Conservation (phyloP, 2,329 filamentous ascomycete genomes). For the Fusarium foetens region DNA sequence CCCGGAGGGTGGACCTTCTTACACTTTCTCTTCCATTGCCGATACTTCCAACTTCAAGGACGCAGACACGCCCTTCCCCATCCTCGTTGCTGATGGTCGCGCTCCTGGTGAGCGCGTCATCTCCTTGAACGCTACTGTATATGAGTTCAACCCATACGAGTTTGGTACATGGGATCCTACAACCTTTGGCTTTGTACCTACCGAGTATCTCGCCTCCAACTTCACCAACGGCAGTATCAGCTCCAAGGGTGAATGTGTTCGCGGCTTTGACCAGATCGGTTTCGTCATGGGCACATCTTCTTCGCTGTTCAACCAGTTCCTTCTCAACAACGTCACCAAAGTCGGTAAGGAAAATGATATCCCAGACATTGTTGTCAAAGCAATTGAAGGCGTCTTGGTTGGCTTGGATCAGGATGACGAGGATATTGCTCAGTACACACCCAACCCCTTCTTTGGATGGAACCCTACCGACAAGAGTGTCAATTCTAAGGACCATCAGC, state of each 20-base stretch:
- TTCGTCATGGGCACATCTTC: constrained; percentile 86
- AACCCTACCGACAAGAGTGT: constrained; percentile 56
- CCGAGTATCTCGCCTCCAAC: constrained; percentile 68
- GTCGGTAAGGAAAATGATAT: constrained; percentile 62
- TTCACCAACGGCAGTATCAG: constrained; percentile 61
- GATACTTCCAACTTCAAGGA: constrained; percentile 55
- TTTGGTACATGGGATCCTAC: constrained; percentile 73
- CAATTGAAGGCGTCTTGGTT: constrained; percentile 61
- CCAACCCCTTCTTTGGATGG: constrained; percentile 68
- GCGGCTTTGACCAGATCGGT: constrained; percentile 81
- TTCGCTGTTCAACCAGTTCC: constrained; percentile 77
- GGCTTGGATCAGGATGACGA: constrained; percentile 67
- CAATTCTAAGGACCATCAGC: constrained; percentile 56
- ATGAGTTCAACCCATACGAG: constrained; percentile 74
- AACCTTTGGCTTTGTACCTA: constrained; percentile 68
- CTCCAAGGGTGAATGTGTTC: constrained; percentile 58
- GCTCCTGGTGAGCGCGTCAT: constrained; percentile 56
- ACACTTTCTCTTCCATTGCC: constrained; percentile 80
- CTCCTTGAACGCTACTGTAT: constrained; percentile 68
- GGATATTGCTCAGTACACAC: constrained; percentile 78
- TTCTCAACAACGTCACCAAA: constrained; percentile 61
- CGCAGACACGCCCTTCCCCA: constrained; percentile 59
- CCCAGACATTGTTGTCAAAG: constrained; percentile 53
- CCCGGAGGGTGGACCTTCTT: constrained; percentile 75
- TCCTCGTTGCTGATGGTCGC: constrained; percentile 61